Percentiles rank a stretch among this genome's conserved stretches.
These are phyloP conservation scores for Aspergillus intermedius DNA, from an alignment of 2,329 filamentous ascomycete genomes.

Conservation along the genomic window DNA sequence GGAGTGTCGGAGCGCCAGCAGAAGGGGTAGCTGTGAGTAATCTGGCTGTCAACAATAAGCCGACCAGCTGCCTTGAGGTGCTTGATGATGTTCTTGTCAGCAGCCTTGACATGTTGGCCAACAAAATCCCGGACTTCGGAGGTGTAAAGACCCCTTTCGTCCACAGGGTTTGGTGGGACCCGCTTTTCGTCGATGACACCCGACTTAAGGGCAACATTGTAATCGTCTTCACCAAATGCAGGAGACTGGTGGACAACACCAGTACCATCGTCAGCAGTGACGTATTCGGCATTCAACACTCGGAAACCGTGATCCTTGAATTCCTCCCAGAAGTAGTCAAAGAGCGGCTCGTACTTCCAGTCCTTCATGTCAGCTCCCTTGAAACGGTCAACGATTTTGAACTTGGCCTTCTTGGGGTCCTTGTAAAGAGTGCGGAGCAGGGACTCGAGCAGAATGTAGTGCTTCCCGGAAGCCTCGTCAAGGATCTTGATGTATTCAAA, in stretches of 20 bases:
- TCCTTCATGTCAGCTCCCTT: conserved; percentile 79
- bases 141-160: conserved; percentile 75
- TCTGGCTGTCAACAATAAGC: conserved; percentile 75
- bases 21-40: conserved; percentile 88
- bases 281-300: conserved; percentile 76
- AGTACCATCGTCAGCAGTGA: conserved; percentile 82
- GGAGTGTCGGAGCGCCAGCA: conserved; percentile 94
- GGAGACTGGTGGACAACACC: conserved; percentile 92
- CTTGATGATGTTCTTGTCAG: conserved; percentile 91
- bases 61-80: conserved; percentile 70
- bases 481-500: conserved; percentile 83
- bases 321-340: conserved; percentile 81
- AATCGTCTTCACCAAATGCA: conserved; percentile 94
- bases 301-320: conserved; percentile 81
- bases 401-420: conserved; percentile 92
- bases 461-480: conserved; percentile 73
- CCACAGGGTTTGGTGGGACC: conserved; percentile 83
- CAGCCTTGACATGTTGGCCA: conserved; percentile 83
- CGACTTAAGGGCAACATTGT: conserved; percentile 67
- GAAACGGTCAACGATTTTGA: conserved; percentile 70
- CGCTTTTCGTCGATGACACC: conserved; percentile 72
- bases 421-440: conserved; percentile 81
- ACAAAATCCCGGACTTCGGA: conserved; percentile 70
- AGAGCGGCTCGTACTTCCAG: conserved; percentile 83
- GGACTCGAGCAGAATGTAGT: conserved; percentile 79